Evolutionary conservation across 768 basidiomycete species (phyloP).

Genomic region (Infundibulicybe gibba): DNA sequence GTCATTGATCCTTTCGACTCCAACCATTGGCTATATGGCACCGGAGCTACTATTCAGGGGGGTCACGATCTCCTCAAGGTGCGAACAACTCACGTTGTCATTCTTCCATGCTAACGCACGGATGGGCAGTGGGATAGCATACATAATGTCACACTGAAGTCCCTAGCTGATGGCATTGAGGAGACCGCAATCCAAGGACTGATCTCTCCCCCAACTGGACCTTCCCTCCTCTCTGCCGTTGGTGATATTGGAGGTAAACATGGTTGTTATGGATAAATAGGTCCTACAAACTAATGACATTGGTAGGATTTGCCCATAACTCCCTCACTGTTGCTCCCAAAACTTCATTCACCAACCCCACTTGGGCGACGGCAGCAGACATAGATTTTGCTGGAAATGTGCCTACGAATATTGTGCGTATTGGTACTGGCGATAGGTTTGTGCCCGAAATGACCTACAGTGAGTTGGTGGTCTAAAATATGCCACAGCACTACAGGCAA

Average conservation of each 20-base stretch:
- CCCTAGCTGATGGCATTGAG: conserved; percentile 63
- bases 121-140: conserved; percentile 49
- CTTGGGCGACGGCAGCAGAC: conserved; percentile 42
- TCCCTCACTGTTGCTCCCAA: conserved; percentile 37
- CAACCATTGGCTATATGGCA: conserved; percentile 71
- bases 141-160: conserved; percentile 56
- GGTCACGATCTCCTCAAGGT: conserved; percentile 48
- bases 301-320: conserved; percentile 43
- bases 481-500: conserved; percentile 34
- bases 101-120: not conserved
- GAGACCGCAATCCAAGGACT: conserved; percentile 55
- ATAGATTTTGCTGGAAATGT: conserved; percentile 53
- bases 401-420: conserved; percentile 45
- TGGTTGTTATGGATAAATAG: not conserved
- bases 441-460: conserved; percentile 2
- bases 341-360: conserved; percentile 38
- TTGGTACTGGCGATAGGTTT: conserved; percentile 49
- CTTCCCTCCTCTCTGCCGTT: conserved; percentile 52
- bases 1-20: conserved; percentile 65
- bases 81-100: conserved; percentile 1
- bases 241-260: conserved; percentile 48
- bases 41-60: conserved; percentile 61
- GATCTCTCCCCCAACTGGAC: conserved; percentile 60
- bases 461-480: not conserved
- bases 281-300: not conserved